Conservation (phyloP, 2,329 filamentous ascomycete genomes). For the Aureobasidium sp. region DNA sequence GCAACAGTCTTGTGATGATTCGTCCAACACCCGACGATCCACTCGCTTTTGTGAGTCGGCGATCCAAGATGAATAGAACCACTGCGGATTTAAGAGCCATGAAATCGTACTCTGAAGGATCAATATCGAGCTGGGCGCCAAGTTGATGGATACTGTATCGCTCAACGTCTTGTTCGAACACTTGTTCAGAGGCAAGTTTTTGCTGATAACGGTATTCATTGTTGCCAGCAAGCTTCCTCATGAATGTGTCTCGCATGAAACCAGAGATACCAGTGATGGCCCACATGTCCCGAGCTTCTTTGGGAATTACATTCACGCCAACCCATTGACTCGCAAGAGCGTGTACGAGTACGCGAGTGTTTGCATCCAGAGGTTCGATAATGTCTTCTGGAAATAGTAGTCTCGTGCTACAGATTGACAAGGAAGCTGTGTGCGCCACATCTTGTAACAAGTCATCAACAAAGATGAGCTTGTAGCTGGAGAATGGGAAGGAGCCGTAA, state of each 20-base stretch:
- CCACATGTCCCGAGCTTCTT: conserved; percentile 75
- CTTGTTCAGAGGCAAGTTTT: conserved; percentile 72
- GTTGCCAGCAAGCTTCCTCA: conserved; percentile 83
- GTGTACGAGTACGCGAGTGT: conserved; percentile 72
- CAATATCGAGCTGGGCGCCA: conserved; percentile 68
- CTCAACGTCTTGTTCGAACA: conserved; percentile 72
- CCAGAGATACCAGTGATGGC: conserved; percentile 81
- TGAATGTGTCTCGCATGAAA: conserved; percentile 91
- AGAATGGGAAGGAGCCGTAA: conserved; percentile 85
- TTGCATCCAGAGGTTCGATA: conserved; percentile 75
- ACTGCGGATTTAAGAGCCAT: conserved; percentile 84
- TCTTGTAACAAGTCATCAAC: conserved; percentile 80
- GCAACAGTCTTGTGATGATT: conserved; percentile 77
- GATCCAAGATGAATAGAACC: conserved; percentile 89
- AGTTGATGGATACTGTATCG: conserved; percentile 76
- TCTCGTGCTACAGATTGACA: conserved; percentile 80
- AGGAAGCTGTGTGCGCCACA: conserved; percentile 66
- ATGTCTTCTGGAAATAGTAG: conserved; percentile 78
- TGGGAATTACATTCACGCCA: conserved; percentile 83
- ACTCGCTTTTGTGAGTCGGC: conserved; percentile 79
- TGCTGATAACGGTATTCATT: conserved; percentile 91
- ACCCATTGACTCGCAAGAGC: conserved; percentile 89
- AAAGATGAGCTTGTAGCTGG: conserved; percentile 88
- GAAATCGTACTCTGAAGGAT: conserved; percentile 81
- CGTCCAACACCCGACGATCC: conserved; percentile 75